Evolutionary conservation across 805 yeast species (phyloP).

Genomic region (Peterozyma toletana): DNA sequence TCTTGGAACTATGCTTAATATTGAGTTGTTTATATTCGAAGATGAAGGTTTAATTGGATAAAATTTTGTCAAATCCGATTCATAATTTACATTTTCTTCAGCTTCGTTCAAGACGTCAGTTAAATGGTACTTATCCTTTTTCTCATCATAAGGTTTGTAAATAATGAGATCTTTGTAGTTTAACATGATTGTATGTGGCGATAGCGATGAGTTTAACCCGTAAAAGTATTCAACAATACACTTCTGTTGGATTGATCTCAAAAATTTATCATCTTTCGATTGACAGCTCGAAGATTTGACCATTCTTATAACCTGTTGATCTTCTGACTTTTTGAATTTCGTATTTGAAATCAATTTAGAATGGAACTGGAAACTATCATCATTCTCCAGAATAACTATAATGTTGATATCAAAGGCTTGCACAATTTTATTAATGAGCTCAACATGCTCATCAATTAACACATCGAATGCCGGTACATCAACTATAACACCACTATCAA

Average conservation of each 20-base stretch:
- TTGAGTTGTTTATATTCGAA: slow-evolving; percentile 10
- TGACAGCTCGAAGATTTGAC: slow-evolving; percentile 73
- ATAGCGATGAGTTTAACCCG: slow-evolving; percentile 63
- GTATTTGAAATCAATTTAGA: slow-evolving; percentile 27
- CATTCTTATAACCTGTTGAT: slow-evolving; percentile 47
- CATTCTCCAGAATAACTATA: slow-evolving; percentile 71
- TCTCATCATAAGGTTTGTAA: slow-evolving; percentile 42
- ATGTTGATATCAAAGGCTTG: slow-evolving; percentile 51
- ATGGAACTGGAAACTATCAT: slow-evolving; percentile 58
- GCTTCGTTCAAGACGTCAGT: slow-evolving; percentile 6
- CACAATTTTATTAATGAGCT: slow-evolving; percentile 48
- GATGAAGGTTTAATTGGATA: slow-evolving; percentile 1
- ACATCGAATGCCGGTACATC: slow-evolving; percentile 60
- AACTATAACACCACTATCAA: slow-evolving; percentile 52
- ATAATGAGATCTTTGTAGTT: slow-evolving; percentile 55
- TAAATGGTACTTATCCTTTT: slow-evolving; percentile 12
- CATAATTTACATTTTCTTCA: slow-evolving; percentile 9
- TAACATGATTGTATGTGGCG: slow-evolving; percentile 81
- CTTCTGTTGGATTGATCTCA: slow-evolving; percentile 66
- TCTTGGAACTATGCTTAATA: slow-evolving; percentile 25
- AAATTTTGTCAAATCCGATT: slow-evolving; percentile 13
- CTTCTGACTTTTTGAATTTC: slow-evolving; percentile 17
- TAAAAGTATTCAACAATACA: slow-evolving; percentile 85
- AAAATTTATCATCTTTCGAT: slow-evolving; percentile 61
- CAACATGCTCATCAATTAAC: slow-evolving; percentile 36